Conservation (phyloP, 2,329 filamentous ascomycete genomes). For the Ilyonectria mors-panacis region DNA sequence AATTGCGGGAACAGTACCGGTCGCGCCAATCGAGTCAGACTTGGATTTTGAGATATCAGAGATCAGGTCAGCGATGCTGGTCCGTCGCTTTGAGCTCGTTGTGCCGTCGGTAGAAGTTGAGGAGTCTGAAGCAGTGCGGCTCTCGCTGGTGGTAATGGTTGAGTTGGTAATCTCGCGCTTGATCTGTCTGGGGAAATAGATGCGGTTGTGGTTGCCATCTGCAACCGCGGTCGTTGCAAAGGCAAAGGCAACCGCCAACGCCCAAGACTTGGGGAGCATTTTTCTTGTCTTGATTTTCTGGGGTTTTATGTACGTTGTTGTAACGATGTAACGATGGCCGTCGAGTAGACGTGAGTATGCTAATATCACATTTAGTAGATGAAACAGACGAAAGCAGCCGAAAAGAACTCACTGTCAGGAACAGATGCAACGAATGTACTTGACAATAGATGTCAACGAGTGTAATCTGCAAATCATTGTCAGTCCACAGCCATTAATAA, state of each 20-base stretch:
- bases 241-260: slow-evolving; percentile 65
- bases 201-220: slow-evolving; percentile 63
- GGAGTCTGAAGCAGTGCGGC: slow-evolving; percentile 33
- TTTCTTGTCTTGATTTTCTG: slow-evolving; percentile 43
- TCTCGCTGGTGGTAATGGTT: slow-evolving; percentile 53
- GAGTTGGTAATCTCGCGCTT: slow-evolving; percentile 65
- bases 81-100: slow-evolving; percentile 35
- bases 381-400: not conserved
- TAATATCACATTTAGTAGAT: slow-evolving; percentile 30
- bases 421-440: slow-evolving; percentile 70
- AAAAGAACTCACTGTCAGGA: slow-evolving; percentile 62
- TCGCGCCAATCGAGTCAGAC: slow-evolving; percentile 26
- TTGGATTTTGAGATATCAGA: slow-evolving; percentile 36
- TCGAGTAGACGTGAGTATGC: slow-evolving; percentile 41
- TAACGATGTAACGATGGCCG: slow-evolving; percentile 37
- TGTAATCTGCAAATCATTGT: slow-evolving; percentile 52
- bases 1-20: slow-evolving; percentile 37
- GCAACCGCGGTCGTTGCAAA: slow-evolving; percentile 64
- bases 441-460: slow-evolving; percentile 70
- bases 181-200: slow-evolving; percentile 71
- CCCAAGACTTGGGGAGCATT: slow-evolving; percentile 65
- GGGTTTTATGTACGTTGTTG: slow-evolving; percentile 38
- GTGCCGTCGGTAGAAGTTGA: slow-evolving; percentile 34
- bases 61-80: slow-evolving; percentile 41
- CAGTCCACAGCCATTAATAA: slow-evolving; percentile 14